Base-by-base conservation (phyloP, 768 basidiomycete species). In the Hemileccinum rubropunctum region DNA sequence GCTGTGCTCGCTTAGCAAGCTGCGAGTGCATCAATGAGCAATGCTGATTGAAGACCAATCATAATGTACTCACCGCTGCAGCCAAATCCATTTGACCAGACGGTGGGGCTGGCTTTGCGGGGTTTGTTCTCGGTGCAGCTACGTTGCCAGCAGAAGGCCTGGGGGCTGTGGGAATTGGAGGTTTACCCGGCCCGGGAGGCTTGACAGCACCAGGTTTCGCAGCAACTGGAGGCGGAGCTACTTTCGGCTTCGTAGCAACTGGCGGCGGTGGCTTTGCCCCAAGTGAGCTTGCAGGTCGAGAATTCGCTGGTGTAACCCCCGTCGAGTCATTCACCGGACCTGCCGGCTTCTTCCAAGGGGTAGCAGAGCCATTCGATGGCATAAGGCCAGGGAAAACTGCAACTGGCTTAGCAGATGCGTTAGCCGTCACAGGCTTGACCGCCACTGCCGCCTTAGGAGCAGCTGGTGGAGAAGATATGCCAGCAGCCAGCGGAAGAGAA, bases 381-480 rank as follows among this genome's bases (percentile, higher is more conserved):
- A 64, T 76, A 77, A 90, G 82, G 0, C 88, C 87, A 3, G 88
- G 88, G 67, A 92, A 91, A 6, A 91, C 89, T 4, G 90, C 79
- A 3, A 90, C 75, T 0, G 91, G 91, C 60, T 86, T 90, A 0
- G 88, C 86, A n/a, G 73, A 76, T 0, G 76, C 73, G 49, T 89
- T 73, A 3, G 86, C 83, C 2, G 69, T 56, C 13, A 82, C 53
- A 3, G 84, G 70, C 47, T 76, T 66, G n/a, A 67, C 62, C 21
- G 70, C 55, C 8, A 72, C 59, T 1, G 73, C 57, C 6, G 66
- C 57, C 32, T 68, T 65, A 0, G 78, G 66, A 3, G 64, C 59
- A 18, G 68, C 55, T 20, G 71, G 59, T 4, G 77, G 63, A 3
- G 67, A 58, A 8, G 63, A 33, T 7, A 72, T 70, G 6, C 66